Conservation (phyloP, 768 basidiomycete species). For the Lepiota venenata region DNA sequence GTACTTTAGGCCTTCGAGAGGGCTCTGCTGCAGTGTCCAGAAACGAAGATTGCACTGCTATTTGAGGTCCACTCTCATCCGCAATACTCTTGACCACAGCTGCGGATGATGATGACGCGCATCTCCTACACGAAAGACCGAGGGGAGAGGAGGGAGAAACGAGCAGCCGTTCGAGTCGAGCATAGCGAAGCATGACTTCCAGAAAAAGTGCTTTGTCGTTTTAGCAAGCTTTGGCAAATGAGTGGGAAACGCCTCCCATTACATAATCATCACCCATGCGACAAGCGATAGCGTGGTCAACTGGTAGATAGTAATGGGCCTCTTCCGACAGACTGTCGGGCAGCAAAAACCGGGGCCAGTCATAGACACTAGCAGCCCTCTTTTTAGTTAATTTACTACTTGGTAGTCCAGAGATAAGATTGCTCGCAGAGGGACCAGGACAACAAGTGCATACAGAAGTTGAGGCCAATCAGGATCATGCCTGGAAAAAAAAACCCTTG, state of each 20-base stretch:
- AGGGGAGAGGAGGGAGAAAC: neutral
- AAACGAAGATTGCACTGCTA: neutral
- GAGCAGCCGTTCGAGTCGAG: conserved; percentile 2
- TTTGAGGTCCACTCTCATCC: neutral
- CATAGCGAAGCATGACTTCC: neutral
- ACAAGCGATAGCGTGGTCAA: too few relatives aligned
- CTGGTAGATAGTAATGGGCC: too few relatives aligned
- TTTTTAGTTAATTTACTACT: too few relatives aligned
- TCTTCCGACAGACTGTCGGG: too few relatives aligned
- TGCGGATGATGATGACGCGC: neutral
- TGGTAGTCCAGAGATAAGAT: too few relatives aligned
- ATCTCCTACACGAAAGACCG: neutral
- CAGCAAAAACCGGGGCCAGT: too few relatives aligned
- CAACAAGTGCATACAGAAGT: conserved; percentile 18
- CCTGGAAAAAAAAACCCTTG: conserved; percentile 9
- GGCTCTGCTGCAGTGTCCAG: conserved; percentile 20
- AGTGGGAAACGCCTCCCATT: neutral
- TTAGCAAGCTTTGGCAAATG: neutral
- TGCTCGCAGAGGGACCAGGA: neutral
- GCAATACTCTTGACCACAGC: neutral
- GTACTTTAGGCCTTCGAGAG: conserved; percentile 43
- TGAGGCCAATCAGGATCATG: conserved; percentile 1
- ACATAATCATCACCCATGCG: neutral
- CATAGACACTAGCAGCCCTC: too few relatives aligned
- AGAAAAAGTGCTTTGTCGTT: neutral